Evolutionary conservation across 2,329 filamentous ascomycete genomes (phyloP), one percentile per base, ranked within the genome.

Genomic region (Aspergillus fumigatus): DNA sequence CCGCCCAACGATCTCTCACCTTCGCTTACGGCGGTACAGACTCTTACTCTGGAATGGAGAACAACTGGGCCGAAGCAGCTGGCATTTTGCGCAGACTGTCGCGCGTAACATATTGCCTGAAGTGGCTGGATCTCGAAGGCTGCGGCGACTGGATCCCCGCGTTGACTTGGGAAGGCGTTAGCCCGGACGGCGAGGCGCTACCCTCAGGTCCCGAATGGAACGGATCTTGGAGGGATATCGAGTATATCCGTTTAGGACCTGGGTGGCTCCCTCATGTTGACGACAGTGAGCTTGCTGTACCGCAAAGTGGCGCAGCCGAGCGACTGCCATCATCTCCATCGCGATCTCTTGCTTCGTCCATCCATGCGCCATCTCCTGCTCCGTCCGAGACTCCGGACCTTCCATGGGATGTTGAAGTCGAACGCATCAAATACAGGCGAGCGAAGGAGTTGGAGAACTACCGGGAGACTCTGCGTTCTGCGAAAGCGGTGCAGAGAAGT

Each of bases 91-190:
- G 82, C 5, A 80, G 80, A 25, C 73, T 87, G 1, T 83, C 81
- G 26, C 72, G 77, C 48, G 77, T 78, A 47, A 82, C 83, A 0
- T 82, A 85, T 61, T 83, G 82, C 48, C 73, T 87, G 2, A 78
- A 80, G 62, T 86, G 83, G 82, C 75, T 87, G 1, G 84, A 87
- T 62, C 71, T 87, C 1, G 82, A 85, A 66, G 84, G 84, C 8
- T 87, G 84, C 63, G 69, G 68, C 3, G 72, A 75, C 23, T 87
- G 84, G 84, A 64, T 81, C 32, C 72, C 75, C 17, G 82, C 83
- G 0, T 66, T 87, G 29, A 76, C 68, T 26, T 82, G 77, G 75
- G 70, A 68, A 10, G 68, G 69, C 5, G 56, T 56, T 17, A 68
- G 66, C 3, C 63, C 68, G 3, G 55, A 70, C 26, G 70, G 69